Conservation (phyloP, 75 land plant species). For the Pinus tabuliformis region DNA sequence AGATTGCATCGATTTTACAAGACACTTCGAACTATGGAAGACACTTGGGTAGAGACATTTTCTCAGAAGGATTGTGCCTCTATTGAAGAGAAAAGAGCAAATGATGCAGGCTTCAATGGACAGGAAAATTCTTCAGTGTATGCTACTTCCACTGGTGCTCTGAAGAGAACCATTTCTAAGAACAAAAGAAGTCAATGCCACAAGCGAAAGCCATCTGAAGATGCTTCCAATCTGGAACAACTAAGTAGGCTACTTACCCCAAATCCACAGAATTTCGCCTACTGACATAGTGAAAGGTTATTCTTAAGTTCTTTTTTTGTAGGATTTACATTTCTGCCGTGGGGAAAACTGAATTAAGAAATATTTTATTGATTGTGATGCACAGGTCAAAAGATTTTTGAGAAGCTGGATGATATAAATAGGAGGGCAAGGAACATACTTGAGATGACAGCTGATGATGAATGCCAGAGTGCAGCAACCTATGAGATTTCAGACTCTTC, state of each 20-base stretch:
- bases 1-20: conserved; percentile 20
- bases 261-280: background rate
- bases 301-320: background rate
- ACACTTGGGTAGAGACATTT: conserved; percentile 19
- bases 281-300: background rate
- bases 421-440: conserved; percentile 21
- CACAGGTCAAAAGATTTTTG: conserved; percentile 25
- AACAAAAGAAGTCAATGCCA: conserved; percentile 4
- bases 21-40: conserved; percentile 19
- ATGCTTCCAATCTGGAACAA: conserved; percentile 22
- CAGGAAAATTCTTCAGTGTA: background rate
- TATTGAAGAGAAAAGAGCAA: background rate
- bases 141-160: background rate
- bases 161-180: conserved; percentile 2
- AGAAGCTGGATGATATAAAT: conserved; percentile 31
- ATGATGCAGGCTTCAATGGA: background rate
- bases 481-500: conserved; percentile 3
- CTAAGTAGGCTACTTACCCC: conserved; percentile 17
- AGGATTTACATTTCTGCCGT: background rate
- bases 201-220: conserved; percentile 9
- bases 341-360: background rate
- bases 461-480: conserved; percentile 2
- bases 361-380: background rate
- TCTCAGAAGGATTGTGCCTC: background rate
- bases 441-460: conserved; percentile 28